Conservation (phyloP, 1,139 yeast species). For the Diutina ranongensis region DNA sequence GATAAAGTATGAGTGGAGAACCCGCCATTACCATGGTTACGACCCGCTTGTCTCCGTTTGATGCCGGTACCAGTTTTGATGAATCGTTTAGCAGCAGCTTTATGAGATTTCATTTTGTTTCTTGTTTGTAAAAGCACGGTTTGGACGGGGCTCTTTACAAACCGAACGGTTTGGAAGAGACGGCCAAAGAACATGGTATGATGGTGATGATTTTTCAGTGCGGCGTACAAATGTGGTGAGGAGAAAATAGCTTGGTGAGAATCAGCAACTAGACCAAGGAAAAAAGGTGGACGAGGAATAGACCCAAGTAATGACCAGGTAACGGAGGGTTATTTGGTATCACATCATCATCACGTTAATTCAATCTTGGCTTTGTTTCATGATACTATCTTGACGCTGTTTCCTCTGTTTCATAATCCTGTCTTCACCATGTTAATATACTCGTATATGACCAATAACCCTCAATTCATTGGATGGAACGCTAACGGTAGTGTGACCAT, state of each 20-base stretch:
- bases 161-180: constrained; percentile 4
- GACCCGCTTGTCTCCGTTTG: constrained; percentile 66
- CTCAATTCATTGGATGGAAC: no score
- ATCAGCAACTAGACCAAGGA: constrained; percentile 10
- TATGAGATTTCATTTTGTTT: constrained; percentile 49
- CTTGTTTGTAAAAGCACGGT: constrained; percentile 24
- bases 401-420: no score
- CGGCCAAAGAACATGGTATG: background rate
- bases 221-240: constrained; percentile 13
- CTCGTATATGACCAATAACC: no score
- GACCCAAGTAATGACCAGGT: no score
- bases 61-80: constrained; percentile 45
- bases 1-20: constrained; percentile 60
- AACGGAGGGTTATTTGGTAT: no score
- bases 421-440: no score
- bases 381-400: no score
- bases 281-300: no score
- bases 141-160: background rate
- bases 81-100: constrained; percentile 78
- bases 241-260: constrained; percentile 13
- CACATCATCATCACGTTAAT: no score
- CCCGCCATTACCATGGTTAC: constrained; percentile 90
- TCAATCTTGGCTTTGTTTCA: no score
- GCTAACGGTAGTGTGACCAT: no score
- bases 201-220: background rate